These are phyloP conservation scores for Claviceps africana DNA, from an alignment of 2,329 filamentous ascomycete genomes.

Conservation along the genomic window DNA sequence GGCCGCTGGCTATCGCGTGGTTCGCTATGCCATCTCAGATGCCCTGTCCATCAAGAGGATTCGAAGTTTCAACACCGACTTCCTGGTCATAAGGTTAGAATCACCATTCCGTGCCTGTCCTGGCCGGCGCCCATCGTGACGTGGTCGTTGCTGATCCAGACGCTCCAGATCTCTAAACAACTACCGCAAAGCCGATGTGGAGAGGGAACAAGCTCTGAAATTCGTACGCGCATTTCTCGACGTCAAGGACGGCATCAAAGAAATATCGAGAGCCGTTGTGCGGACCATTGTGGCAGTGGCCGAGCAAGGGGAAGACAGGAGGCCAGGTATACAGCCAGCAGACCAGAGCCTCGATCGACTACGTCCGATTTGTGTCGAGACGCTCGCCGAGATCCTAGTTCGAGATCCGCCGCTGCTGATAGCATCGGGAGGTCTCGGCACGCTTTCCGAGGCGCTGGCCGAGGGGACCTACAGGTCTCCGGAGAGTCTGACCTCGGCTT, in stretches of 20 bases:
- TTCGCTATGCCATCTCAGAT: conserved; percentile 88
- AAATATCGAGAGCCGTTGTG: conserved; percentile 76
- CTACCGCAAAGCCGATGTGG: conserved; percentile 90
- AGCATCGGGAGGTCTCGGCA: conserved; percentile 68
- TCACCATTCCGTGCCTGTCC: neutral
- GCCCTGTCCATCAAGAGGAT: conserved; percentile 80
- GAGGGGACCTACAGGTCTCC: conserved; percentile 88
- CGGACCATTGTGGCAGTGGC: conserved; percentile 84
- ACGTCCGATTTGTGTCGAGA: conserved; percentile 82
- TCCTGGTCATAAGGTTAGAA: conserved; percentile 55
- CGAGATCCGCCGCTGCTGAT: conserved; percentile 71
- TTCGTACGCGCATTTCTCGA: conserved; percentile 92
- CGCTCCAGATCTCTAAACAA: conserved; percentile 63
- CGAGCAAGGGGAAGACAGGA: conserved; percentile 71
- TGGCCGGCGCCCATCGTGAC: neutral
- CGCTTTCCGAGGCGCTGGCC: conserved; percentile 80
- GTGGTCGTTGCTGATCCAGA: conserved; percentile 7
- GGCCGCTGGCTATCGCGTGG: conserved; percentile 84
- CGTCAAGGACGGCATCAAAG: conserved; percentile 79
- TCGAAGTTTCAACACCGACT: conserved; percentile 76
- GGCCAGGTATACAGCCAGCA: conserved; percentile 52
- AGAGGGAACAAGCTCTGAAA: conserved; percentile 92
- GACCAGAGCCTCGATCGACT: conserved; percentile 76
- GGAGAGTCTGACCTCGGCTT: conserved; percentile 74
- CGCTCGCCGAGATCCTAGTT: conserved; percentile 79